Evolutionary conservation across 2,329 filamentous ascomycete genomes (phyloP).

Genomic region (Claviceps pusilla): DNA sequence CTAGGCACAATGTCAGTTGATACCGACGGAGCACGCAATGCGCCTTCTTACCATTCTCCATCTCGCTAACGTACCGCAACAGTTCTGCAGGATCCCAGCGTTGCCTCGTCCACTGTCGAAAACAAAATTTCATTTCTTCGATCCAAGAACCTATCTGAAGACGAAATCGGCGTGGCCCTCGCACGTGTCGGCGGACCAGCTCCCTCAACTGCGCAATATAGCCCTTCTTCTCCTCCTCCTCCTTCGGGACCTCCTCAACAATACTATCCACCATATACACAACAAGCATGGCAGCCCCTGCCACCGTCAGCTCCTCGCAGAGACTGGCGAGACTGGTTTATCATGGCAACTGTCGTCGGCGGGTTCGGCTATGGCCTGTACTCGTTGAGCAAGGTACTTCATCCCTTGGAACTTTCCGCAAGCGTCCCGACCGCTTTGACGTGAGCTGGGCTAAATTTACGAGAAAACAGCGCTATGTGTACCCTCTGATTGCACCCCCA

Average conservation of each 20-base stretch:
- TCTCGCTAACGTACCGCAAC: constrained; percentile 4
- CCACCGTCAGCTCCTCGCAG: constrained; percentile 52
- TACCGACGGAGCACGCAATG: not conserved
- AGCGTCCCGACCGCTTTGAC: not conserved
- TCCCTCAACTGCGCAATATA: constrained; percentile 23
- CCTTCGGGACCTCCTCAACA: constrained; percentile 26
- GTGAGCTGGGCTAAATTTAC: not conserved
- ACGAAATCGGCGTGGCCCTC: constrained; percentile 80
- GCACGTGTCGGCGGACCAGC: constrained; percentile 47
- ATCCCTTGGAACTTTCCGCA: not conserved
- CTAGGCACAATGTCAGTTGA: constrained; percentile 29
- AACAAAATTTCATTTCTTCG: constrained; percentile 85
- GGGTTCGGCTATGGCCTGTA: constrained; percentile 84
- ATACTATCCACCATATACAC: constrained; percentile 34
- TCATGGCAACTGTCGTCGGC: constrained; percentile 91
- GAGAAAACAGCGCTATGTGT: constrained; percentile 59
- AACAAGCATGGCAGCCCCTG: constrained; percentile 43
- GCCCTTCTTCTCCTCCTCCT: constrained; percentile 20
- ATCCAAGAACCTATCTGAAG: constrained; percentile 92
- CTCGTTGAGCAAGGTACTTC: constrained; percentile 61
- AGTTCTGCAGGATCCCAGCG: constrained; percentile 91
- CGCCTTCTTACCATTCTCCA: not conserved
- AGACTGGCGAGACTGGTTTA: constrained; percentile 98
- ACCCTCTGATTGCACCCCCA: constrained; percentile 79
- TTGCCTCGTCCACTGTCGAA: constrained; percentile 77